phyloP scores from a whole-genome alignment of 139 green algal genomes.

The Monoraphidium neglectum region DNA sequence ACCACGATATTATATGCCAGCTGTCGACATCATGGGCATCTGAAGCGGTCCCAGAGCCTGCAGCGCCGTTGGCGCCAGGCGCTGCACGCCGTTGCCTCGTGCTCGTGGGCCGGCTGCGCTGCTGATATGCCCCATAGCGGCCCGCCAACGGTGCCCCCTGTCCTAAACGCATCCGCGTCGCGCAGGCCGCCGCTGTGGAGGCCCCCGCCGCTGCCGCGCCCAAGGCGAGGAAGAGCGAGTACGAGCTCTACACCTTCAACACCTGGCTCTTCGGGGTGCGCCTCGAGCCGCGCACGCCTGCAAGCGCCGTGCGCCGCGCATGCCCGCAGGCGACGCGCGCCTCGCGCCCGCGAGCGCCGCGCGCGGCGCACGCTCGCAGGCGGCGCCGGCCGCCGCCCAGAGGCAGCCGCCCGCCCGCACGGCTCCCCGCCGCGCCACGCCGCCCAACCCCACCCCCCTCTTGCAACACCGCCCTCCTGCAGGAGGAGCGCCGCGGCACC shows the following conservation, averaged over 20 bases:
- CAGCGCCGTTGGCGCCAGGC: too few species aligned
- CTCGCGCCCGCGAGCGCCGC: not conserved
- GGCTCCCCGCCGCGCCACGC: too few species aligned
- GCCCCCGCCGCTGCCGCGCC: not conserved
- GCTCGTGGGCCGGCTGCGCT: too few species aligned
- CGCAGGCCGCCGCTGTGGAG: conserved; percentile 24
- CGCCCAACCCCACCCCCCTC: not conserved
- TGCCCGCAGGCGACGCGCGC: not conserved
- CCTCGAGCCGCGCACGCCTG: not conserved
- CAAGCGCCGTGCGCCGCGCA: not conserved
- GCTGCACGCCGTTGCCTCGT: too few species aligned
- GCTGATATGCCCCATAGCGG: too few species aligned
- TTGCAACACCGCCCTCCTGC: not conserved
- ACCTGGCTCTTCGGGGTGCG: conserved; percentile 87
- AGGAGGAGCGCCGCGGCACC: conserved; percentile 80
- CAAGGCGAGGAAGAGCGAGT: conserved; percentile 39
- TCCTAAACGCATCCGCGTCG: too few species aligned
- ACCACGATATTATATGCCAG: too few species aligned
- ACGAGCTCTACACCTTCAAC: conserved; percentile 79
- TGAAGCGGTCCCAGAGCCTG: too few species aligned
- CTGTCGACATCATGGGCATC: too few species aligned
- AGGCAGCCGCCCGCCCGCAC: too few species aligned
- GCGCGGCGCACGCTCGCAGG: not conserved
- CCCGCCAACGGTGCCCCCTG: too few species aligned
- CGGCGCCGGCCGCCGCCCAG: too few species aligned